phyloP scores from a whole-genome alignment of 2,329 filamentous ascomycete species.

The Trichoderma sp. region DNA sequence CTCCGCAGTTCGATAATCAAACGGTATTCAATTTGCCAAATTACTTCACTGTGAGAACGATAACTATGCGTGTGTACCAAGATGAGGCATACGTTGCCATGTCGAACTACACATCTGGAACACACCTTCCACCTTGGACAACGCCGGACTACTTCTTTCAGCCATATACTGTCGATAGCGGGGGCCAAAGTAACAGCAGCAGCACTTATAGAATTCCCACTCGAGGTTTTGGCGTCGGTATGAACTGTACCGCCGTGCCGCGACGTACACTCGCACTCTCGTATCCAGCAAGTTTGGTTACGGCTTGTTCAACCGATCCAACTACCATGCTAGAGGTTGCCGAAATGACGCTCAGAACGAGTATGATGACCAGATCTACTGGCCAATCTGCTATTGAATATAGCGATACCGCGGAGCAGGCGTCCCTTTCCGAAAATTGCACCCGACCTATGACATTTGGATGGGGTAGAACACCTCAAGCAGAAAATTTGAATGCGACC shows the following conservation, averaged over 20 bases:
- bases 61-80: slow-evolving; percentile 20
- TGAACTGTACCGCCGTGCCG: slow-evolving; percentile 26
- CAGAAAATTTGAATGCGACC: slow-evolving; percentile 14
- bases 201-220: slow-evolving; percentile 22
- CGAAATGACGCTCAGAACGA: neutral
- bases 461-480: slow-evolving; percentile 25
- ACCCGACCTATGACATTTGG: slow-evolving; percentile 36
- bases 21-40: slow-evolving; percentile 18
- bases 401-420: neutral
- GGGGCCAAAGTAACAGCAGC: neutral
- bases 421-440: neutral
- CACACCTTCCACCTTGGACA: slow-evolving; percentile 50
- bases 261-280: neutral
- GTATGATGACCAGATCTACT: neutral
- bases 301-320: neutral
- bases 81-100: slow-evolving; percentile 36
- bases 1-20: slow-evolving; percentile 25
- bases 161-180: neutral
- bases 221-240: slow-evolving; percentile 29
- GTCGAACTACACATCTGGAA: slow-evolving; percentile 46
- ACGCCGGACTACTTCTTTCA: slow-evolving; percentile 28
- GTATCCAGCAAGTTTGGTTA: neutral
- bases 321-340: neutral
- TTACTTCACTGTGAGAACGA: neutral
- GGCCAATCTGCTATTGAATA: neutral